A percentile compares a stretch with the other conserved stretches of the same genome.
Conservation (phyloP, 1,284 basidiomycete genomes). For the Apiotrichum veenhuisii region DNA sequence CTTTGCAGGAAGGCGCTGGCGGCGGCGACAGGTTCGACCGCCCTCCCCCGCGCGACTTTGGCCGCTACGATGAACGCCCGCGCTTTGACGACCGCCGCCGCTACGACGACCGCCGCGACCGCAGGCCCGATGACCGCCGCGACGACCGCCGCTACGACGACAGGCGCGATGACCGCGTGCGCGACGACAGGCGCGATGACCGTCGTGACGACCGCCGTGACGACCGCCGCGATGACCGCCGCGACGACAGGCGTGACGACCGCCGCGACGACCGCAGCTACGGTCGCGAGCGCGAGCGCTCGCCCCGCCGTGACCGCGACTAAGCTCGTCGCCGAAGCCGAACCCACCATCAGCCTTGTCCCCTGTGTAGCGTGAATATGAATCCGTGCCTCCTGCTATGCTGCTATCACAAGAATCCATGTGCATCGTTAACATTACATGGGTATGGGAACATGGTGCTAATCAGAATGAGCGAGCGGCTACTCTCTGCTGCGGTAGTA, state of each 20-base stretch:
- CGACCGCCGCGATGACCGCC: constrained; percentile 24
- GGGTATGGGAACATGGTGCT: neutral
- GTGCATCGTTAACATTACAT: constrained; percentile 2
- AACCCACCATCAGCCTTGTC: neutral
- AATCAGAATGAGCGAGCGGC: neutral
- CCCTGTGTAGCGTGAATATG: neutral
- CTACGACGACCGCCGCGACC: constrained; percentile 23
- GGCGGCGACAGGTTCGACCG: constrained; percentile 21
- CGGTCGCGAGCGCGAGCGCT: constrained; percentile 16
- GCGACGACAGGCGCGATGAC: constrained; percentile 24
- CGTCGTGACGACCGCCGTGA: constrained; percentile 7
- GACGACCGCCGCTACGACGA: constrained; percentile 20
- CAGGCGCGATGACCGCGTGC: constrained; percentile 4
- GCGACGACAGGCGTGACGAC: constrained; percentile 23
- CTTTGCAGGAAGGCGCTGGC: constrained; percentile 2
- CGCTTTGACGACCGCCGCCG: constrained; percentile 28
- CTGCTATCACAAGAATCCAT: neutral
- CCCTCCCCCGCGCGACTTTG: constrained; percentile 23
- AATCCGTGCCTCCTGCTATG: neutral
- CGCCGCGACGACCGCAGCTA: neutral
- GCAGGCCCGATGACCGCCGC: constrained; percentile 24
- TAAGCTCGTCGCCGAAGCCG: neutral
- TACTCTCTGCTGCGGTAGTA: constrained; percentile 35
- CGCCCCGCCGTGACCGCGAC: constrained; percentile 19
- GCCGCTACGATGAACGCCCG: constrained; percentile 26